Evolutionary conservation across 345 rosid species (phyloP), one percentile per base, ranked within the genome.

Genomic region (Trapa bicornis): DNA sequence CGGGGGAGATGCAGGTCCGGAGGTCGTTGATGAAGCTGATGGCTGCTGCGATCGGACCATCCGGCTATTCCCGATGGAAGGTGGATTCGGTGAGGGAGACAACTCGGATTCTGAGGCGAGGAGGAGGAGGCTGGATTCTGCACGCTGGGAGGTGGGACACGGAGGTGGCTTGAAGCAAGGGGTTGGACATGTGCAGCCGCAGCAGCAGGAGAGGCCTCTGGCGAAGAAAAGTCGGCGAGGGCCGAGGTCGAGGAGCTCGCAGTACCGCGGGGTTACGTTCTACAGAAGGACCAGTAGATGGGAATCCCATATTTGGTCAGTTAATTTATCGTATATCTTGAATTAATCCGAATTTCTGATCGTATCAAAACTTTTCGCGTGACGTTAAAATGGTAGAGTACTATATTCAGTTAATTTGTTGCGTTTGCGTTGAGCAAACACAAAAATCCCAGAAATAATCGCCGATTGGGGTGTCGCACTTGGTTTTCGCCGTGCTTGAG

Each of bases 301-400:
- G 96, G 96, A 89, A 67, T 89, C 96, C 0, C 96, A 89, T 71
- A 89, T 89, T 54, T 89, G 93, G 96, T 89, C 56, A 37, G 80
- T 70, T 33, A 29, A 56, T 29, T 29, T 56, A 10, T 29, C 61
- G 12, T 15, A 2, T 10, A 14, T 10, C 52, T 47, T 47, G 52
- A 14, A 47, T 10, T 3, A 52, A 17, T 15, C 56, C 29, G 29
- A 22, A 22, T 22, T 22, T 22, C 29, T 22, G 29, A 22, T 22
- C 29, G 29, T 22, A 22, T 22, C 29, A 22, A 52, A 5, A 15
- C 2, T 29, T 52, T 52, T 52, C 56, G 22, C 56, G 0, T 17
- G n/a, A 53, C 58, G 58, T 58, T 5, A 29, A 58, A 58, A 13
- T 33, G 60, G 33, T 10, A 4, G 10, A 32, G 33, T 58, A 35